phyloP scores from a whole-genome alignment of 306 rosid species.

The Vicia faba region DNA sequence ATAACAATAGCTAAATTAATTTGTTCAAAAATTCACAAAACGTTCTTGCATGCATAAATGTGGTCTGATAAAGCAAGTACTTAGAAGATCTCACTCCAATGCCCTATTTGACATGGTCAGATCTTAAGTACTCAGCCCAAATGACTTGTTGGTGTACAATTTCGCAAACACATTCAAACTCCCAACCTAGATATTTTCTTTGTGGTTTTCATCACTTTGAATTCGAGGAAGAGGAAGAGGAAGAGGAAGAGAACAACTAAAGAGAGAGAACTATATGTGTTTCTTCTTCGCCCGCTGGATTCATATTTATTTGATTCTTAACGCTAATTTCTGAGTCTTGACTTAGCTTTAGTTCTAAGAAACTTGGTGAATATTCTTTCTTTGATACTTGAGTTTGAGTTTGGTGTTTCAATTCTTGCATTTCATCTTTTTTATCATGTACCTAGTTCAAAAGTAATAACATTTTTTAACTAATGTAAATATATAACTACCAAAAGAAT shows the following conservation, averaged over 20 bases:
- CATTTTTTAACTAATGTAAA: constrained; percentile 4
- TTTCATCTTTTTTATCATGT: constrained; percentile 33
- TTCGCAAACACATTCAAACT: constrained; percentile 30
- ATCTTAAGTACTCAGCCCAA: constrained; percentile 65
- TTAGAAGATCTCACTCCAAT: constrained; percentile 65
- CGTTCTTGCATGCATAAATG: constrained; percentile 24
- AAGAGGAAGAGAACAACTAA: constrained; percentile 47
- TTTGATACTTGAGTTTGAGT: constrained; percentile 12
- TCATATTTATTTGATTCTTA: not conserved
- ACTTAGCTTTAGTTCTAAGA: constrained; percentile 54
- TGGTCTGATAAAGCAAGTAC: constrained; percentile 52
- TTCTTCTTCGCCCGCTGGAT: constrained; percentile 35
- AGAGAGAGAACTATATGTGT: constrained; percentile 57
- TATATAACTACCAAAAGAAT: not conserved
- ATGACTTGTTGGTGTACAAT: constrained; percentile 21
- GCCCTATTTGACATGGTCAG: constrained; percentile 47
- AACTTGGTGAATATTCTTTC: constrained; percentile 40
- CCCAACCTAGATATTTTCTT: constrained; percentile 20
- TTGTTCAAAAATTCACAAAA: not conserved
- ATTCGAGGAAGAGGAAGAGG: constrained; percentile 44
- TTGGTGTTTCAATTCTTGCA: constrained; percentile 23
- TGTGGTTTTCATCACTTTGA: constrained; percentile 32
- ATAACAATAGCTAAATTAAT: constrained; percentile 19
- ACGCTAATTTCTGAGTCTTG: constrained; percentile 32
- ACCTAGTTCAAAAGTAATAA: constrained; percentile 35